Conservation (phyloP, 2,329 filamentous ascomycete species). For the Aspergillus japonicus region DNA sequence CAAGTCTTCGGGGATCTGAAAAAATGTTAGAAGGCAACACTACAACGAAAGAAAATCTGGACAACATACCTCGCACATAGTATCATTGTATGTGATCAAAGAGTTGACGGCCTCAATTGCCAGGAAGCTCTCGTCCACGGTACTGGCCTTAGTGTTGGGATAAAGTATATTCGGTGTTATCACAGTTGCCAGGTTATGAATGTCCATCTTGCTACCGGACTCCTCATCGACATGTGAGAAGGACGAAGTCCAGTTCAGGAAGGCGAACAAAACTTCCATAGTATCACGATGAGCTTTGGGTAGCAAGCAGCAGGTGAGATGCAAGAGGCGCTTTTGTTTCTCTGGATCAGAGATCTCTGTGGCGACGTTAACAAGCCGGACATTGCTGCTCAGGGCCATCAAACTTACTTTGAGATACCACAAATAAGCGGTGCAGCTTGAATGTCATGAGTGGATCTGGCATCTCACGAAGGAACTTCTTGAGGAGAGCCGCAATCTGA, state of each 20-base stretch:
- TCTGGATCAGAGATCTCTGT: slow-evolving; percentile 75
- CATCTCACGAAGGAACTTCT: slow-evolving; percentile 91
- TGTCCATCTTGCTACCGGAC: slow-evolving; percentile 97
- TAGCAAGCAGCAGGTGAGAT: slow-evolving; percentile 86
- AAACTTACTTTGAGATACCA: slow-evolving; percentile 73
- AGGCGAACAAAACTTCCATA: slow-evolving; percentile 91
- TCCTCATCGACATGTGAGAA: slow-evolving; percentile 98
- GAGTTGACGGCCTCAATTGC: slow-evolving; percentile 91
- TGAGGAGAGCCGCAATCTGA: slow-evolving; percentile 87
- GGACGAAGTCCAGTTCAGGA: slow-evolving; percentile 95
- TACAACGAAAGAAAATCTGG: slow-evolving; percentile 15
- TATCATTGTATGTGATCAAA: slow-evolving; percentile 88
- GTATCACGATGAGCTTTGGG: slow-evolving; percentile 91
- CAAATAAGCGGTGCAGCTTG: slow-evolving; percentile 89
- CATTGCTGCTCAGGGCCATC: slow-evolving; percentile 5
- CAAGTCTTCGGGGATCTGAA: slow-evolving; percentile 87
- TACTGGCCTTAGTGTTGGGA: slow-evolving; percentile 64
- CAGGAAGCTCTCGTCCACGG: slow-evolving; percentile 85
- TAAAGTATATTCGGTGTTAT: slow-evolving; percentile 95
- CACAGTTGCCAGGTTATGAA: slow-evolving; percentile 94
- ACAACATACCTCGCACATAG: slow-evolving; percentile 85
- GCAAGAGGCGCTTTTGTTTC: slow-evolving; percentile 78
- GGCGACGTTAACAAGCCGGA: slow-evolving; percentile 2
- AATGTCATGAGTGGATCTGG: slow-evolving; percentile 93
- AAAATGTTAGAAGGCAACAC: slow-evolving; percentile 9